These are phyloP conservation scores for Trichothecium roseum DNA, from an alignment of 2,329 filamentous ascomycete genomes.

Conservation along the genomic window DNA sequence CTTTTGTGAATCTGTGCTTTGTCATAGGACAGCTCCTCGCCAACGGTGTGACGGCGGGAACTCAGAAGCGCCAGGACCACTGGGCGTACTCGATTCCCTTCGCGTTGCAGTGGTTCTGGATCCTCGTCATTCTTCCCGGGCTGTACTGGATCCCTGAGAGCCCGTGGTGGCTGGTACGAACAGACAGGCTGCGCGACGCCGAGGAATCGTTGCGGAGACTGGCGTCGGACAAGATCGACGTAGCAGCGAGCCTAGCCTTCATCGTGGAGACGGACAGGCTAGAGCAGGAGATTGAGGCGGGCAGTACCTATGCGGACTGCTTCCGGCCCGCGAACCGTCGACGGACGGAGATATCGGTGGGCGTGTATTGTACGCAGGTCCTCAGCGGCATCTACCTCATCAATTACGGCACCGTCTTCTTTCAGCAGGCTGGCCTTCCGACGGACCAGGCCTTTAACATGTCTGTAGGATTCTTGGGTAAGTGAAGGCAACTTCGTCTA, in stretches of 20 bases:
- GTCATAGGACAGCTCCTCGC: slow-evolving; percentile 50
- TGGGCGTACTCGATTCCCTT: slow-evolving; percentile 36
- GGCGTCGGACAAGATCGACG: slow-evolving; percentile 26
- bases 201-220: slow-evolving; percentile 18
- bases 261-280: slow-evolving; percentile 39
- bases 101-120: slow-evolving; percentile 33
- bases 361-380: slow-evolving; percentile 24
- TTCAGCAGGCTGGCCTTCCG: slow-evolving; percentile 27
- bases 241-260: slow-evolving; percentile 38
- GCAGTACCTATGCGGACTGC: slow-evolving; percentile 24
- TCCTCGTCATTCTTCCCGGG: slow-evolving; percentile 21
- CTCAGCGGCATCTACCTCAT: slow-evolving; percentile 22
- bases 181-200: slow-evolving; percentile 18
- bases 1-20: slow-evolving; percentile 52
- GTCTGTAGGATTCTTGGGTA: slow-evolving; percentile 11
- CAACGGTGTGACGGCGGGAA: slow-evolving; percentile 33
- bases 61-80: slow-evolving; percentile 25
- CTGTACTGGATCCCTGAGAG: slow-evolving; percentile 30
- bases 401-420: slow-evolving; percentile 30
- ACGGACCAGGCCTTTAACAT: slow-evolving; percentile 24
- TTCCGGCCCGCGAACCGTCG: slow-evolving; percentile 33
- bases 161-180: slow-evolving; percentile 29
- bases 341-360: slow-evolving; percentile 28
- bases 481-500: slow-evolving; percentile 16
- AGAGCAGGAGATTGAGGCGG: slow-evolving; percentile 1